phyloP scores from a whole-genome alignment of 2,329 filamentous ascomycete species.

The Coniochaeta sp. region DNA sequence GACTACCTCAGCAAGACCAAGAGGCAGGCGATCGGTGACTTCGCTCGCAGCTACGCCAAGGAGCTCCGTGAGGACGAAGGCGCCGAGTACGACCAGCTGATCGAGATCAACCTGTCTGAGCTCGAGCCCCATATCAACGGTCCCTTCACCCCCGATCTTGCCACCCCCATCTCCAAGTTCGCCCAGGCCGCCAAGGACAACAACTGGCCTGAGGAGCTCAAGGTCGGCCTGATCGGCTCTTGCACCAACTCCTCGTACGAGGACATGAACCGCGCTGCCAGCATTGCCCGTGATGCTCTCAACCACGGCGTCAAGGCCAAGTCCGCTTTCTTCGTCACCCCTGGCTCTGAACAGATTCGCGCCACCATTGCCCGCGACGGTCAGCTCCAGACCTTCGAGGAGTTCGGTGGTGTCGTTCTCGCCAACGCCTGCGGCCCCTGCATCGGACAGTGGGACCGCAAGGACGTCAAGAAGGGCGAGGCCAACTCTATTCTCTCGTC shows the following conservation, averaged over 20 bases:
- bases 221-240: slow-evolving; percentile 93
- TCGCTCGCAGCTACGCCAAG: slow-evolving; percentile 73
- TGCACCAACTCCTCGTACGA: slow-evolving; percentile 87
- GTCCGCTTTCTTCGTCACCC: slow-evolving; percentile 88
- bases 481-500: slow-evolving; percentile 97
- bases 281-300: slow-evolving; percentile 85
- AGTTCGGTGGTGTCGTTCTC: slow-evolving; percentile 89
- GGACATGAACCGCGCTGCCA: slow-evolving; percentile 91
- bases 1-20: slow-evolving; percentile 91
- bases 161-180: slow-evolving; percentile 96
- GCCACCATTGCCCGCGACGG: slow-evolving; percentile 88
- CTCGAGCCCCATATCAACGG: slow-evolving; percentile 98
- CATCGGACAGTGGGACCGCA: slow-evolving; percentile 93
- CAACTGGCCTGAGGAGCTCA: slow-evolving; percentile 92
- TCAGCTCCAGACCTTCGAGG: slow-evolving; percentile 89
- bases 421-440: slow-evolving; percentile 93
- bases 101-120: slow-evolving; percentile 91
- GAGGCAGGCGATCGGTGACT: slow-evolving; percentile 80
- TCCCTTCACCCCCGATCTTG: slow-evolving; percentile 96
- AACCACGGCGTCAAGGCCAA: slow-evolving; percentile 92
- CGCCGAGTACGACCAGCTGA: slow-evolving; percentile 89
- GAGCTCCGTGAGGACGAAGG: slow-evolving; percentile 85
- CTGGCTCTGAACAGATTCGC: slow-evolving; percentile 93
- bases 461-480: slow-evolving; percentile 89
- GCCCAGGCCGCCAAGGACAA: slow-evolving; percentile 90